Conservation (phyloP, 192 early-diverging fungal genomes). For the Chytriomyces sp. region DNA sequence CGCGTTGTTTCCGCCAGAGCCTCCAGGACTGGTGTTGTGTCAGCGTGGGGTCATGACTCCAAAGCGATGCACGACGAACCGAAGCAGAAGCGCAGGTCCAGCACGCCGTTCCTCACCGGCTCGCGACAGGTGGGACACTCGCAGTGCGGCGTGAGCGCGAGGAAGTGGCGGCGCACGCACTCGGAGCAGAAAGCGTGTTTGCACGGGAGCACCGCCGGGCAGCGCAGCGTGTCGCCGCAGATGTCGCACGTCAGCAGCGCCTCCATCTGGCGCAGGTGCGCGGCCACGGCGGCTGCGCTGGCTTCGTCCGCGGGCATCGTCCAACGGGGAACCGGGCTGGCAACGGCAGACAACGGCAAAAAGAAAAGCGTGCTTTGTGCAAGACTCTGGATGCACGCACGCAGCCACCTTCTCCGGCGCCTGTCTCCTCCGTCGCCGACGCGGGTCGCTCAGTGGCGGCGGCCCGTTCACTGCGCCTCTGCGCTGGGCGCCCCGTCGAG, state of each 20-base stretch:
- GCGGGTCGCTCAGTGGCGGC: too few species aligned
- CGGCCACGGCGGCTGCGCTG: background rate
- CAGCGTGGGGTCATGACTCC: background rate
- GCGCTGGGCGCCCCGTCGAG: too few species aligned
- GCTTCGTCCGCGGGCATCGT: too few species aligned
- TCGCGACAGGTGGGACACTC: slow-evolving; percentile 17
- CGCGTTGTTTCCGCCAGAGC: slow-evolving; percentile 23
- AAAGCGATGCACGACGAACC: background rate
- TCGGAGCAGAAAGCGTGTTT: slow-evolving; percentile 18
- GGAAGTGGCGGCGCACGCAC: slow-evolving; percentile 23
- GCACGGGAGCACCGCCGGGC: slow-evolving; percentile 23
- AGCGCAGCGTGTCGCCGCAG: slow-evolving; percentile 12
- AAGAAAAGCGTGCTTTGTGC: too few species aligned
- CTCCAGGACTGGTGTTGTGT: background rate
- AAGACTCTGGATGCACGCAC: too few species aligned
- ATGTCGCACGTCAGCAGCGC: slow-evolving; percentile 25
- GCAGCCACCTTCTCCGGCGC: too few species aligned
- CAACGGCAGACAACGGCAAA: too few species aligned
- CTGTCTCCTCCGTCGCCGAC: too few species aligned
- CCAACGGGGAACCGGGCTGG: too few species aligned
- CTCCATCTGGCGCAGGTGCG: background rate
- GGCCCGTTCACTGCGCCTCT: too few species aligned
- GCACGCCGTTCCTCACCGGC: slow-evolving; percentile 1
- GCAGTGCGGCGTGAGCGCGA: background rate
- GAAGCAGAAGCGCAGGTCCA: slow-evolving; percentile 18